Base-by-base conservation (phyloP, 164 flowering plant genomes). In the Chimonanthus praecox region DNA sequence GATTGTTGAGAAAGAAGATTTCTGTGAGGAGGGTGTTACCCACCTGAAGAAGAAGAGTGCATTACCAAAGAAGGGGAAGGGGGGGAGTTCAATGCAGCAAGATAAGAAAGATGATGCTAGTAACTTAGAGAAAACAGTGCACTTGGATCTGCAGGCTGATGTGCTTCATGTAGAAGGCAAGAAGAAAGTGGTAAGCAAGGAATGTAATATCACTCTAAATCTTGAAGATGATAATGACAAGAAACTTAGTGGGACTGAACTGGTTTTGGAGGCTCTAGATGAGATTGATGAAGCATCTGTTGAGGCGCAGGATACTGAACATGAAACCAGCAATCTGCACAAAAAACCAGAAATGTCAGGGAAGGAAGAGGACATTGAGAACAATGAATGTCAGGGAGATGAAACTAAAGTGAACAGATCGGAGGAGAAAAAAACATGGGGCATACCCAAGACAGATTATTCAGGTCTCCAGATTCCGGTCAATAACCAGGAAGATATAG, bases 131-230 rank as follows among this genome's bases (percentile, higher is more conserved):
- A 63, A 51, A 16, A 47, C 18, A 60, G 10, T 51, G 61, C n/a
- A n/a, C 21, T 18, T 8, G 10, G 72, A 70, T 70, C 43, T 54
- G 72, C 58, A 70, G 62, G 63, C 54, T 9, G 63, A 51, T 70
- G 72, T 43, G 11, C 72, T 33, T 21, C 48, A 62, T 54, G 13
- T 43, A 54, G 54, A 70, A 6, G 64, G 8, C 54, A 63, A 51
- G 60, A 15, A 49, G 47, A 51, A 51, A 18, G 8, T 11, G 10
- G 9, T 67, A 47, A 67, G n/a, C 15, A 13, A 54, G 8, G 73
- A 61, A 71, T 60, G 43, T 3, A 49, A 71, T 6, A 47, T 45
- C 7, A 18, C 5, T 45, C 18, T 61, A 18, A 4, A 45, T 45
- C 62, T 48, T 70, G 20, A 20, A 43, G 46, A 43, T 13, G 61